Evolutionary conservation across 768 basidiomycete species (phyloP), one percentile per base, ranked within the genome.

Genomic region (Amanita muscaria): DNA sequence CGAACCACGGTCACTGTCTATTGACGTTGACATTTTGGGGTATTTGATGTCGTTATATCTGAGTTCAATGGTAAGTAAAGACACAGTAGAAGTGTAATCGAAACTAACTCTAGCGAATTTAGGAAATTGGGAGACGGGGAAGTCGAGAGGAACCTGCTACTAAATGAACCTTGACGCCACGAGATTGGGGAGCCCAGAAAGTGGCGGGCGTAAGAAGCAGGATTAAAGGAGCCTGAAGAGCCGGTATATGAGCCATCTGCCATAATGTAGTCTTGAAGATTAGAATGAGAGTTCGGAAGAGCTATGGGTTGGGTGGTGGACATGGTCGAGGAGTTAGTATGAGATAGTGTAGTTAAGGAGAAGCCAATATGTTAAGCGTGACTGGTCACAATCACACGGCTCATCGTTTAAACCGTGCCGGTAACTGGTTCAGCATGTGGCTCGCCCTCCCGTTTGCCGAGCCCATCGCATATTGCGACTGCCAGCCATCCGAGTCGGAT

Each of bases 141-240:
- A 23, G 79, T 78, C 10, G 77, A 75, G 38, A 77, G 76, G 59
- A 81, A 73, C 7, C 79, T 66, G 21, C 71, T 74, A 16, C 80
- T 80, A 47, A 77, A 84, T 0, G 81, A 83, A 25, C 77, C 77
- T 0, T 73, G 68, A 4, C 78, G 71, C 75, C 80, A 88, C 3
- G 84, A 85, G 41, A 82, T 66, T 34, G 84, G 83, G 0, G 83
- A 85, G 43, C 81, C 80, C 5, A 86, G 67, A 57, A 83, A 79
- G 52, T 80, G 74, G 25, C 79, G 66, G 23, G 77, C 76, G 65
- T 80, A 85, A 0, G 79, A 79, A 3, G 79, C 73, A 14, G 80
- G 70, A 55, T 80, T 81, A 61, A 83, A 80, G n/a, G 68, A 65
- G 44, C 67, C 70, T 23, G 66, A 63, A 23, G 61, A 63, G 51